Evolutionary conservation across 495 filamentous ascomycete species (phyloP).

Genomic region (Gamarada debralockiae): DNA sequence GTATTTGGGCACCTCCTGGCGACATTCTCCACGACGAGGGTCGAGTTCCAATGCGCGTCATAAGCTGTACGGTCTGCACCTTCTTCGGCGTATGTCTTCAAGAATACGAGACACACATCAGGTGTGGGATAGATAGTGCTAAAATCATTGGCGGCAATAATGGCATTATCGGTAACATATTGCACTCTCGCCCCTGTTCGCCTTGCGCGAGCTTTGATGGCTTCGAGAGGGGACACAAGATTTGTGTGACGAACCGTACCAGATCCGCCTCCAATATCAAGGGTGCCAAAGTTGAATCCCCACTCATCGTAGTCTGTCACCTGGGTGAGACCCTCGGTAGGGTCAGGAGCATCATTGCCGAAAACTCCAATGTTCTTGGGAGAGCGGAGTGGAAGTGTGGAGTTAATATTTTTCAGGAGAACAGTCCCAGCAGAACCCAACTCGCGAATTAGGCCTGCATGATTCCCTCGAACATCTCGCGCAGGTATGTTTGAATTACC

Average conservation of each 20-base stretch:
- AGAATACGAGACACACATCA: too few species aligned
- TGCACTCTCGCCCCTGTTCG: conserved; percentile 57
- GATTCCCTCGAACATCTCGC: conserved; percentile 79
- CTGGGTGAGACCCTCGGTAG: conserved; percentile 44
- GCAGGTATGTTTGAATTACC: conserved; percentile 69
- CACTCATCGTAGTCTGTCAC: conserved; percentile 81
- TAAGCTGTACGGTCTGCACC: conserved; percentile 86
- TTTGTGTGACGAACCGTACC: conserved; percentile 89
- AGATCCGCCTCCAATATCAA: conserved; percentile 93
- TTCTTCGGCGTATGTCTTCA: conserved; percentile 75
- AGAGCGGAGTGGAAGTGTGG: conserved; percentile 69
- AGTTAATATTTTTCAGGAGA: conserved; percentile 77
- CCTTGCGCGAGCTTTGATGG: conserved; percentile 71
- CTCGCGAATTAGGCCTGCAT: conserved; percentile 65
- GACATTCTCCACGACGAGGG: conserved; percentile 75
- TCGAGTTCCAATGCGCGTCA: conserved; percentile 81
- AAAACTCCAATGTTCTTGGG: conserved; percentile 76
- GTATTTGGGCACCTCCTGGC: conserved; percentile 81
- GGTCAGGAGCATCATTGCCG: conserved; percentile 65
- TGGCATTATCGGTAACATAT: conserved; percentile 60
- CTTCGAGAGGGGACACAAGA: conserved; percentile 79
- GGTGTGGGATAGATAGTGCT: too few species aligned
- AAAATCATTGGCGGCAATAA: conserved; percentile 95
- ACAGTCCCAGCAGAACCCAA: conserved; percentile 78
- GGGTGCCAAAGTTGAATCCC: conserved; percentile 78